phyloP scores from a whole-genome alignment of 331 rosid genomes.

The Erythrophleum ivorense region DNA sequence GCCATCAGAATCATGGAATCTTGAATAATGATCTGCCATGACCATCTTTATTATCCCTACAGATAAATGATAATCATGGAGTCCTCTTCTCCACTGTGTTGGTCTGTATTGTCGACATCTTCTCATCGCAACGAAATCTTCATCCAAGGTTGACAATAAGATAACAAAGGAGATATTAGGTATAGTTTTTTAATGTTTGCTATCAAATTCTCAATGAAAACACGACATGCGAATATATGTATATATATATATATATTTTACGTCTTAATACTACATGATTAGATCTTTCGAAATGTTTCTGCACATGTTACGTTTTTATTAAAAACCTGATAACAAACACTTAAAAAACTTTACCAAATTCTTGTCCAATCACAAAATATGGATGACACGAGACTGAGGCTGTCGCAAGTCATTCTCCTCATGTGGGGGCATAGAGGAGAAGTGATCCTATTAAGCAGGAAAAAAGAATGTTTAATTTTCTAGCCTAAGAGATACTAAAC shows the following conservation, averaged over 20 bases:
- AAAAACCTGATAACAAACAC: neutral
- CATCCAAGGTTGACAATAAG: neutral
- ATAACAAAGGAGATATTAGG: neutral
- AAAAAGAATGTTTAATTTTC: neutral
- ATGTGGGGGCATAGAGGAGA: constrained; percentile 29
- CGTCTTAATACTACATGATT: neutral
- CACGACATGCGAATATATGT: neutral
- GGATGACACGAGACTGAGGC: constrained; percentile 56
- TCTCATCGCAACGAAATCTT: constrained; percentile 5
- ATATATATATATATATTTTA: neutral
- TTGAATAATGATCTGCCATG: neutral
- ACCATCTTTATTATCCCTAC: neutral
- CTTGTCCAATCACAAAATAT: constrained; percentile 36
- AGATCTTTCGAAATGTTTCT: no score
- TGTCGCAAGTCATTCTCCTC: constrained; percentile 50
- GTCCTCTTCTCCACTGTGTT: neutral
- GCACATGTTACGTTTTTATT: no score
- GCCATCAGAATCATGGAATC: neutral
- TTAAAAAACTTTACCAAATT: neutral
- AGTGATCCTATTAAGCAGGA: constrained; percentile 34
- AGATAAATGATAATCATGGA: neutral
- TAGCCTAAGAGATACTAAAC: neutral
- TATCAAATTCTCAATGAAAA: neutral
- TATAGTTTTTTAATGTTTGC: neutral
- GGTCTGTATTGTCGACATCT: neutral